Base-by-base conservation (phyloP, 164 flowering plant genomes). In the Pachysandra terminalis region DNA sequence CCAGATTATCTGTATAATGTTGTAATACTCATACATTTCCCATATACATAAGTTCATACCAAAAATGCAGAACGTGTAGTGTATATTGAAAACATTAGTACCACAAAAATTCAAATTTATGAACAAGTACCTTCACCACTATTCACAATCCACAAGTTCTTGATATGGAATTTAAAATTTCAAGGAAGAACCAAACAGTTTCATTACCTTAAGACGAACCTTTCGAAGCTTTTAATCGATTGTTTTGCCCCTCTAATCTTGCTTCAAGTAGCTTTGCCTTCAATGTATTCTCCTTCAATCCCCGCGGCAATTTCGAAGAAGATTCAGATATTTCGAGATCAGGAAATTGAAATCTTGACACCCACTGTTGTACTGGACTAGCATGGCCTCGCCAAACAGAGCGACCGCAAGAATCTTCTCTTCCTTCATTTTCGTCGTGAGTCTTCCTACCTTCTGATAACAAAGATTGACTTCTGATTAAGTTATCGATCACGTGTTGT, bases 191-290 rank as follows among this genome's bases (percentile, higher is more conserved):
- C 52, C 19, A n/a, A 41, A 19, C n/a, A 22, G 9, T 21, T 52
- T 45, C 53, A 53, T 27, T 7, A 56, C 21, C 55, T n/a, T n/a
- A 71, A 19, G 32, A 24, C 4, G 67, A 58, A 64, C 71, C 77
- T 62, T 74, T 80, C 22, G 76, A 67, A 66, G 80, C 56, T 78
- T 74, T 86, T 23, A 78, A 52, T 21, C 82, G 82, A 59, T 82
- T 73, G 0, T 68, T 80, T 77, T 76, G 85, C 24, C 81, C 81
- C 65, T 87, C 91, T 66, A 84, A 40, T 71, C 93, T 84, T 24
- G 98, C 98, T 78, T 92, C 98, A 9, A 90, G 85, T 51, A 92
- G 82, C 77, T 80, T 89, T 19, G 90, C 88, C 78, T 84, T 82
- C 77, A 93, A 79, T 1, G 93, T 81, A 63, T 81, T 79, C 61